Conservation (phyloP, 108 stramenopile genomes). For the Nitzschia palea region DNA sequence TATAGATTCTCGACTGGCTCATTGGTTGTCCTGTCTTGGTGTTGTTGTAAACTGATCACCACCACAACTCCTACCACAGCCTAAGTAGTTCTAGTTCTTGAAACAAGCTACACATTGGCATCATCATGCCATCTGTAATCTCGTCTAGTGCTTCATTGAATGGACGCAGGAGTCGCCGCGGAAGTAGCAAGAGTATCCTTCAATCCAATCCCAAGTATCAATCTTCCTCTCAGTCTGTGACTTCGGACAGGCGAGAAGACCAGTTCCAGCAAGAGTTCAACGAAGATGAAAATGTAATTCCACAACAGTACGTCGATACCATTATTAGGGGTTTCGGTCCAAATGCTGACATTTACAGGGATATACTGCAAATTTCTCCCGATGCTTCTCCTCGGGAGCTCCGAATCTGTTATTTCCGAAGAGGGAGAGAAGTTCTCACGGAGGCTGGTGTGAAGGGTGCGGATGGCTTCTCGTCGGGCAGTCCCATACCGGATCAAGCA, state of each 20-base stretch:
- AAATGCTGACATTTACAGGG: constrained; percentile 24
- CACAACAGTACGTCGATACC: constrained; percentile 15
- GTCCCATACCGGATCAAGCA: constrained; percentile 6
- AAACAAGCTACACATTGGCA: neutral
- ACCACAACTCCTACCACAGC: neutral
- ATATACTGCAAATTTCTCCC: constrained; percentile 22
- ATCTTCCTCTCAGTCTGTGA: neutral
- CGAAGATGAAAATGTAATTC: neutral
- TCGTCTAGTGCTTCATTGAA: no score
- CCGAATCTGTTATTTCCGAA: constrained; percentile 70
- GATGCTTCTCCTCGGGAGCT: constrained; percentile 41
- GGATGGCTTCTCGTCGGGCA: neutral
- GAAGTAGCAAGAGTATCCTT: constrained; percentile 6
- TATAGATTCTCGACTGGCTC: no score
- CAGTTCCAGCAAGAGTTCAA: neutral
- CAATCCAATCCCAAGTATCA: constrained; percentile 15
- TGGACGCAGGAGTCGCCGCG: no score
- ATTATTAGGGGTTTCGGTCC: constrained; percentile 7
- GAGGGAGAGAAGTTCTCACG: constrained; percentile 38
- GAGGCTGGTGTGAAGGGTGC: constrained; percentile 1
- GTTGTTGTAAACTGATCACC: no score
- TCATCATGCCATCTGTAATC: no score
- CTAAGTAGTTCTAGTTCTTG: neutral
- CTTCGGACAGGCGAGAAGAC: neutral
- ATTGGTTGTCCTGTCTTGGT: no score